A percentile compares a stretch with the other conserved stretches of the same genome.
phyloP scores from a whole-genome alignment of 192 early-diverging fungal species.

The Backusella sp. region DNA sequence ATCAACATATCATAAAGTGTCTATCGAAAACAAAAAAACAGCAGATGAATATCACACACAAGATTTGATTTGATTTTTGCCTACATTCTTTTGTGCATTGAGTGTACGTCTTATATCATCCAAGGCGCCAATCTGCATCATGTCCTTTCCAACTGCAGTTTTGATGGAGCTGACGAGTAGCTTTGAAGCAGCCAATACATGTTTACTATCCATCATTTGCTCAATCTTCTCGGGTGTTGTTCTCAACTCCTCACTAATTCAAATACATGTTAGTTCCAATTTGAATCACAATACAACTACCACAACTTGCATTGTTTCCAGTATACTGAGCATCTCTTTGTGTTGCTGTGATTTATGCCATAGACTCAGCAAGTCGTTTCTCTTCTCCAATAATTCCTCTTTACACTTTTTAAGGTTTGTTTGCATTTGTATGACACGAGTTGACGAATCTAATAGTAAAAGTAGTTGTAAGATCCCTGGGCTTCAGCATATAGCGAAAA shows the following conservation, averaged over 20 bases:
- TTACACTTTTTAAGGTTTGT: conserved; percentile 62
- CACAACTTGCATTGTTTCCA: conserved; percentile 60
- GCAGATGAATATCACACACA: too few species aligned
- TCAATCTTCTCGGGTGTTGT: conserved; percentile 64
- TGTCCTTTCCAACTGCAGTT: conserved; percentile 60
- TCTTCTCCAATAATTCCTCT: conserved; percentile 59
- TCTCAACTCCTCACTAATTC: conserved; percentile 61
- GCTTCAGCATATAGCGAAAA: not conserved
- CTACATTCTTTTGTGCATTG: conserved; percentile 52
- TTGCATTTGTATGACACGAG: conserved; percentile 62
- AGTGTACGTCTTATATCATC: conserved; percentile 65
- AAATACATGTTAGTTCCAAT: not conserved
- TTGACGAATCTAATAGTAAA: conserved; percentile 49
- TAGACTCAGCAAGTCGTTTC: conserved; percentile 65
- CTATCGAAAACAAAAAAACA: conserved; percentile 20
- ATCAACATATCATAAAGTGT: conserved; percentile 59
- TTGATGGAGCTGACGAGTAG: conserved; percentile 63
- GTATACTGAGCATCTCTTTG: conserved; percentile 73
- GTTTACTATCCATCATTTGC: conserved; percentile 57
- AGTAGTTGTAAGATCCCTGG: not conserved
- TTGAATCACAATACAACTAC: not conserved
- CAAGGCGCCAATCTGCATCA: conserved; percentile 69
- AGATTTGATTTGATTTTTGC: not conserved
- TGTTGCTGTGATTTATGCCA: conserved; percentile 74
- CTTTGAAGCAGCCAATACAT: conserved; percentile 65